Percentiles rank a stretch among this genome's conserved stretches.
Evolutionary conservation across 1,139 yeast species (phyloP).

Genomic region (Nematodospora anomalae): DNA sequence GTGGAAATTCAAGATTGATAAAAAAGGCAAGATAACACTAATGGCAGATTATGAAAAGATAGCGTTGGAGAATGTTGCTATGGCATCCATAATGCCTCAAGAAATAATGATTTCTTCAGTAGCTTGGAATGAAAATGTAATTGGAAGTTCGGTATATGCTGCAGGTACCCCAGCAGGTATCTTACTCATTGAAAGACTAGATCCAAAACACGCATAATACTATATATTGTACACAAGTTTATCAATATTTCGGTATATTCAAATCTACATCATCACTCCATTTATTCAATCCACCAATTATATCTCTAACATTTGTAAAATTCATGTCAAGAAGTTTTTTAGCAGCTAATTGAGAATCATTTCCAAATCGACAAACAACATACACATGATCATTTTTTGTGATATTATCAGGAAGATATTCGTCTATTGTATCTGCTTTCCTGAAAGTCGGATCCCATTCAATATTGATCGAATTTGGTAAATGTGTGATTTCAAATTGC

Average conservation of each 20-base stretch:
- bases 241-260: constrained; percentile 65
- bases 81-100: constrained; percentile 48
- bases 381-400: constrained; percentile 27
- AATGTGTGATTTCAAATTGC: constrained; percentile 66
- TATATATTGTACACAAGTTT: constrained; percentile 3
- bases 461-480: constrained; percentile 62
- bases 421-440: constrained; percentile 29
- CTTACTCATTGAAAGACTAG: constrained; percentile 60
- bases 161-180: constrained; percentile 71
- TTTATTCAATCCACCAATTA: constrained; percentile 72
- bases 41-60: constrained; percentile 28
- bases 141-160: constrained; percentile 59
- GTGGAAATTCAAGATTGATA: constrained; percentile 31
- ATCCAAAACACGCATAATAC: constrained; percentile 18
- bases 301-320: constrained; percentile 55
- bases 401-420: constrained; percentile 24
- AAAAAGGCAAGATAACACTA: constrained; percentile 17
- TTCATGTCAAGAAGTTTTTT: constrained; percentile 53
- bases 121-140: constrained; percentile 60
- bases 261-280: constrained; percentile 70
- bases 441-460: constrained; percentile 55
- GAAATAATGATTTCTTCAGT: constrained; percentile 53
- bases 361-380: constrained; percentile 84
- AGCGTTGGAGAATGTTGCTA: constrained; percentile 29
- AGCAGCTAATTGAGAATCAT: constrained; percentile 85